Conservation (phyloP, 2,329 filamentous ascomycete species). For the Aspergillus flavus region DNA sequence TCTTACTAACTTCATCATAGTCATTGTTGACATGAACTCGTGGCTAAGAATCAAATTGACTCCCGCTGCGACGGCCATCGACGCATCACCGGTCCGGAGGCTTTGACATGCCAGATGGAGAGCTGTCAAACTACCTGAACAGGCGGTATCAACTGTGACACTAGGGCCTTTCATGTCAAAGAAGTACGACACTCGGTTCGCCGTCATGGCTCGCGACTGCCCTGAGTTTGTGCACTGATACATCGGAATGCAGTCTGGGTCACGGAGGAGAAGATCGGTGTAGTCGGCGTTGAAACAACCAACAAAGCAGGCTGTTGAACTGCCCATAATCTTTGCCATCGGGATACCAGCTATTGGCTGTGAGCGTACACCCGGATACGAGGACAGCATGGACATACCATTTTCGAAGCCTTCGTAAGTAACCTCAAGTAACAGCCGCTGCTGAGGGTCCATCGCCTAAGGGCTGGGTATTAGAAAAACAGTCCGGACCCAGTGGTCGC, state of each 20-base stretch:
- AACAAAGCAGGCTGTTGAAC: slow-evolving; percentile 33
- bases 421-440: slow-evolving; percentile 33
- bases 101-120: slow-evolving; percentile 37
- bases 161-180: slow-evolving; percentile 32
- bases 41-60: slow-evolving; percentile 31
- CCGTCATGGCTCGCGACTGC: slow-evolving; percentile 28
- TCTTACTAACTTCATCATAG: slow-evolving; percentile 20
- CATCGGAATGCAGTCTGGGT: slow-evolving; percentile 30
- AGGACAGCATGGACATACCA: slow-evolving; percentile 15
- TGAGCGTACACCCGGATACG: background rate
- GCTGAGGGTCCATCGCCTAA: slow-evolving; percentile 36
- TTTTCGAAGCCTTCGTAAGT: slow-evolving; percentile 35
- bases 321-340: slow-evolving; percentile 26
- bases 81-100: slow-evolving; percentile 26
- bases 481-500: background rate
- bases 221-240: slow-evolving; percentile 31
- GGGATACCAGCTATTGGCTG: slow-evolving; percentile 29
- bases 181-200: slow-evolving; percentile 36
- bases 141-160: slow-evolving; percentile 38
- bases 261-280: slow-evolving; percentile 30
- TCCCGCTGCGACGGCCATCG: slow-evolving; percentile 27
- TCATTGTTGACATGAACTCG: slow-evolving; percentile 28
- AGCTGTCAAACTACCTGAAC: slow-evolving; percentile 34
- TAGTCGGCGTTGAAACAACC: slow-evolving; percentile 35
- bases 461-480: background rate